These are phyloP conservation scores for Calendula officinalis DNA, from an alignment of 129 eudicot genomes.

Conservation along the genomic window DNA sequence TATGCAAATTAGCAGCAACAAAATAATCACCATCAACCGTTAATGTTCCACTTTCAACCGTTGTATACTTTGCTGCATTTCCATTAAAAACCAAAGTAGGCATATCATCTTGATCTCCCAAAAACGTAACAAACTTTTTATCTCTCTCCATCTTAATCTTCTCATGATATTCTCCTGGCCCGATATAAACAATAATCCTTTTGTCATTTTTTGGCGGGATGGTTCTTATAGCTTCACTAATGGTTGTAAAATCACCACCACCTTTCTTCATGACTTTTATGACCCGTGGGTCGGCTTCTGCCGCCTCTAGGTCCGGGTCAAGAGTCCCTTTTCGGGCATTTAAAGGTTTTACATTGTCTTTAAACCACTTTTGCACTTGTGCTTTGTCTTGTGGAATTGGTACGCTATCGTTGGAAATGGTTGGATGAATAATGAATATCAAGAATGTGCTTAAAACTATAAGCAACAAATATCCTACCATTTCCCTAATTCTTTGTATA, in stretches of 20 bases:
- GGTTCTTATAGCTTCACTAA: constrained; percentile 45
- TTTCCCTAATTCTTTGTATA: constrained; percentile 28
- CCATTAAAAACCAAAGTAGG: constrained; percentile 48
- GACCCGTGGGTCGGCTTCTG: constrained; percentile 34
- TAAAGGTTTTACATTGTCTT: constrained; percentile 22
- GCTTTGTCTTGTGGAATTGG: constrained; percentile 48
- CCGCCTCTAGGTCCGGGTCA: constrained; percentile 42
- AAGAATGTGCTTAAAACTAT: constrained; percentile 24
- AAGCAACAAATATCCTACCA: constrained; percentile 24
- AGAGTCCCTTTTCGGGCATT: constrained; percentile 34
- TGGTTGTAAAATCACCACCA: constrained; percentile 50
- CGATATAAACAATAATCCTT: constrained; percentile 46
- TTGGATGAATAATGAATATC: constrained; percentile 38
- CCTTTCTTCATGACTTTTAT: constrained; percentile 45
- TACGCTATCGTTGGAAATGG: constrained; percentile 26
- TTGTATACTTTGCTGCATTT: constrained; percentile 39
- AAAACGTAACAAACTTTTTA: constrained; percentile 48
- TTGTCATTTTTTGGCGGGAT: constrained; percentile 35
- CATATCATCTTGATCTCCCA: constrained; percentile 43
- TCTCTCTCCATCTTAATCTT: constrained; percentile 46
- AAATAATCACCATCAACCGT: constrained; percentile 52
- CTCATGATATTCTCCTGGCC: constrained; percentile 51
- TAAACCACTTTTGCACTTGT: constrained; percentile 49
- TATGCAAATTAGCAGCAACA: constrained; percentile 41
- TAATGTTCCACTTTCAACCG: constrained; percentile 54